These are phyloP conservation scores for Fusarium hostae DNA, from an alignment of 2,329 filamentous ascomycete genomes.

Conservation along the genomic window DNA sequence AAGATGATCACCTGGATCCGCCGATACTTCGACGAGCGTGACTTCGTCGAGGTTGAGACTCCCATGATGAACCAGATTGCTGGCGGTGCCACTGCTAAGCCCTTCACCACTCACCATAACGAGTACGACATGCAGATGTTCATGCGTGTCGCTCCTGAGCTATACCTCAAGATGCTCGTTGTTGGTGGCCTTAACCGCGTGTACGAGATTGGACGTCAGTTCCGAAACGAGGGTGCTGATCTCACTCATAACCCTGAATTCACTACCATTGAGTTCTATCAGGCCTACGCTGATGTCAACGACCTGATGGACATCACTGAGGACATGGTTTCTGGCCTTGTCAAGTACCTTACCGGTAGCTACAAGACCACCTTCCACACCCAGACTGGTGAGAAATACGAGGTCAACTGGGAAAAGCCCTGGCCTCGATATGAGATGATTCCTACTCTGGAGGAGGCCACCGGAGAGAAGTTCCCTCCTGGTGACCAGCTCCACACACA, in stretches of 20 bases:
- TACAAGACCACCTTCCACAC: slow-evolving; percentile 89
- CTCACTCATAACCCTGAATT: slow-evolving; percentile 96
- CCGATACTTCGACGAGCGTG: slow-evolving; percentile 84
- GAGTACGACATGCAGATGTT: slow-evolving; percentile 94
- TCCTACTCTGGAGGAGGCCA: slow-evolving; percentile 80
- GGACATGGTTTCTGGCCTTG: slow-evolving; percentile 88
- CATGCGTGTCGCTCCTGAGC: slow-evolving; percentile 92
- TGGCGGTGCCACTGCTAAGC: slow-evolving; percentile 91
- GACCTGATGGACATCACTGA: slow-evolving; percentile 86
- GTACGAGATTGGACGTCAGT: slow-evolving; percentile 95
- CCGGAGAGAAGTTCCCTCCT: slow-evolving; percentile 92
- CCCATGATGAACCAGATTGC: slow-evolving; percentile 98
- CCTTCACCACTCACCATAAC: slow-evolving; percentile 96
- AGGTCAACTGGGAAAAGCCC: slow-evolving; percentile 95
- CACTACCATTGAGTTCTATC: slow-evolving; percentile 97
- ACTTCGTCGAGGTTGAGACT: slow-evolving; percentile 95
- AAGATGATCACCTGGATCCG: slow-evolving; percentile 92
- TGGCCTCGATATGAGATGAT: slow-evolving; percentile 98
- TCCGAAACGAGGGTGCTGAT: slow-evolving; percentile 84
- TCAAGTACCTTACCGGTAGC: slow-evolving; percentile 87
- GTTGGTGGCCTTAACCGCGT: slow-evolving; percentile 95
- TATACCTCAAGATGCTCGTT: slow-evolving; percentile 96
- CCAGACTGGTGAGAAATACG: slow-evolving; percentile 84
- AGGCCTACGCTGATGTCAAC: slow-evolving; percentile 91
- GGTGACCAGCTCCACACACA: slow-evolving; percentile 88